Evolutionary conservation across 2,329 filamentous ascomycete genomes (phyloP).

Genomic region (Cryphonectria nitschkei): DNA sequence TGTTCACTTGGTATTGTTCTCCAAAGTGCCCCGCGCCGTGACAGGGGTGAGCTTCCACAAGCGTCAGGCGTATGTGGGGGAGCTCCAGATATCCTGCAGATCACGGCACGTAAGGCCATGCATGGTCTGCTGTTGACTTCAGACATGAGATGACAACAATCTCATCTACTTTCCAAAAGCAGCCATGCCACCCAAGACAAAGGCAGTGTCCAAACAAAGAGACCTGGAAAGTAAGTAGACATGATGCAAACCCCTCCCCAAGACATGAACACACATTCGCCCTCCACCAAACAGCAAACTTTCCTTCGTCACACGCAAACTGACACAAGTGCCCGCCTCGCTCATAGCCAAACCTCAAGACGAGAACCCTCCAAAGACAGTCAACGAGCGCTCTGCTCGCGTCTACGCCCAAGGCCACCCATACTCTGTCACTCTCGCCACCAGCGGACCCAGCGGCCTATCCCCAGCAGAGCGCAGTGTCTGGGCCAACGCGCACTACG

Average conservation of each 20-base stretch:
- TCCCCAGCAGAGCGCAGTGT: constrained; percentile 53
- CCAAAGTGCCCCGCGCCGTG: background rate
- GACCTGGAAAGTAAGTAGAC: constrained; percentile 26
- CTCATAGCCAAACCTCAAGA: constrained; percentile 37
- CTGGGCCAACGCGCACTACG: constrained; percentile 52
- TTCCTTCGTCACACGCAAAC: background rate
- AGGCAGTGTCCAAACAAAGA: constrained; percentile 28
- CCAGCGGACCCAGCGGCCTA: constrained; percentile 50
- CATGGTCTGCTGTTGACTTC: background rate
- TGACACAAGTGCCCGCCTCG: background rate
- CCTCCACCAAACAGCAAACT: background rate
- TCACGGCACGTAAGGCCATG: background rate
- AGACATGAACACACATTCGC: background rate
- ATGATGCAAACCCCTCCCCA: background rate
- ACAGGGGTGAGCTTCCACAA: constrained; percentile 2
- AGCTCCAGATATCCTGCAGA: constrained; percentile 13
- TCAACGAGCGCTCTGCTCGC: constrained; percentile 52
- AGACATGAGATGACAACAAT: background rate
- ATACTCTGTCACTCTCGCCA: constrained; percentile 48
- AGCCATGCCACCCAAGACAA: constrained; percentile 31
- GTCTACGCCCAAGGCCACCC: constrained; percentile 57
- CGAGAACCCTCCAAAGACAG: constrained; percentile 46
- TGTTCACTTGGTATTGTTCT: constrained; percentile 15
- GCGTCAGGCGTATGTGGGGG: background rate
- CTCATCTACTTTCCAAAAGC: constrained; percentile 14